Evolutionary conservation across 2,329 filamentous ascomycete genomes (phyloP).

Genomic region (Diaporthe sp.): DNA sequence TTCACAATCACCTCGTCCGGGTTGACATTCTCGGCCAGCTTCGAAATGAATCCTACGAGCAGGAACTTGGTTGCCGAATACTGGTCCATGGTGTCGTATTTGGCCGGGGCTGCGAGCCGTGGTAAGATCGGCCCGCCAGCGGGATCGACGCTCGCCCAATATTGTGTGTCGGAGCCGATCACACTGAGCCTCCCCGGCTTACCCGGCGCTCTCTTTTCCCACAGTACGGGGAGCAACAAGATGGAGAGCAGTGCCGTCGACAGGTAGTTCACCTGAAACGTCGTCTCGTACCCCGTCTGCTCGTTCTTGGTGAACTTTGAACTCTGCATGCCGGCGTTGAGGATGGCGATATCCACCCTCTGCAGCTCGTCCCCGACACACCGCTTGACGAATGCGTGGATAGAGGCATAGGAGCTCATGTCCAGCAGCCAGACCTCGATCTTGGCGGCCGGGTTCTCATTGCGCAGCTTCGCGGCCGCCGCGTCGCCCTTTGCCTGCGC

Average conservation of each 20-base stretch:
- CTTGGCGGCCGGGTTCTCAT: conserved; percentile 13
- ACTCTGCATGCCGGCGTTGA: conserved; percentile 19
- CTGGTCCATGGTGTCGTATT: neutral
- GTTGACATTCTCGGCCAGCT: conserved; percentile 53
- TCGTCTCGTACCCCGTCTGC: conserved; percentile 18
- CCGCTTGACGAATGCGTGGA: conserved; percentile 10
- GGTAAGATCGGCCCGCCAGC: neutral
- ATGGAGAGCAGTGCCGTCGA: conserved; percentile 12
- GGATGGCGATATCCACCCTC: conserved; percentile 25
- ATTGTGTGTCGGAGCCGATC: conserved; percentile 7
- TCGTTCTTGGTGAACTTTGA: neutral
- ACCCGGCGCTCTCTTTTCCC: neutral
- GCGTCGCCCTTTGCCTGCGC: conserved; percentile 37
- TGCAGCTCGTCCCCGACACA: neutral
- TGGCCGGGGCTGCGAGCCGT: neutral
- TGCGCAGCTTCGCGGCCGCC: conserved; percentile 36
- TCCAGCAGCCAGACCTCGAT: conserved; percentile 35
- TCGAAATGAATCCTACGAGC: conserved; percentile 41
- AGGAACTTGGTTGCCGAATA: conserved; percentile 24
- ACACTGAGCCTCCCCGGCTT: conserved; percentile 15
- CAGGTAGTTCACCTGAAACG: conserved; percentile 30
- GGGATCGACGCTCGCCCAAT: conserved; percentile 4
- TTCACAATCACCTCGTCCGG: conserved; percentile 53
- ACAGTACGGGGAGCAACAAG: conserved; percentile 13
- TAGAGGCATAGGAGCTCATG: conserved; percentile 22